These are phyloP conservation scores for Juglanconis juglandina DNA, from an alignment of 2,329 filamentous ascomycete genomes.

Conservation along the genomic window DNA sequence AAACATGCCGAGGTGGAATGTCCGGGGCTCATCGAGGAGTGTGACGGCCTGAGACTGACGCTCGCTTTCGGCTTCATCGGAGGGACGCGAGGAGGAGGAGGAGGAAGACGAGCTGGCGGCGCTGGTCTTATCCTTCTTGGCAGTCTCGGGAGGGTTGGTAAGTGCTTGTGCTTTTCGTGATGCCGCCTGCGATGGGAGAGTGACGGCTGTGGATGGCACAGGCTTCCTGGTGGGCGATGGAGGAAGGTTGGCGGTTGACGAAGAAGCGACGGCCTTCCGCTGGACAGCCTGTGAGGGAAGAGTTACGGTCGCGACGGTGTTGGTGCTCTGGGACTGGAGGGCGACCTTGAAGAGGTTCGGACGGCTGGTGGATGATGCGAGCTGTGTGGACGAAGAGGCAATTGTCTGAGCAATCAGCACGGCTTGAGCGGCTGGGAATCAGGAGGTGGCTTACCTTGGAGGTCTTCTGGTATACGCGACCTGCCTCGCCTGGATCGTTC, in stretches of 20 bases:
- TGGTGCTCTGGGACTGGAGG: conserved; percentile 72
- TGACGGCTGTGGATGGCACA: conserved; percentile 51
- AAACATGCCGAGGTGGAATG: conserved; percentile 90
- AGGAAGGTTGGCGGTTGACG: conserved; percentile 21
- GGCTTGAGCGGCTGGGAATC: background rate
- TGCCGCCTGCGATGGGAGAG: conserved; percentile 63
- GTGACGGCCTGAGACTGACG: conserved; percentile 52
- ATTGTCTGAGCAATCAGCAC: conserved; percentile 42
- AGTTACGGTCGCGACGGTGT: conserved; percentile 62
- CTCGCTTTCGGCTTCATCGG: conserved; percentile 52
- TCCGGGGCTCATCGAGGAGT: conserved; percentile 44
- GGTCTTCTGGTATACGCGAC: conserved; percentile 62
- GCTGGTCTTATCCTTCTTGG: conserved; percentile 46
- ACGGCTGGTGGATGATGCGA: conserved; percentile 56
- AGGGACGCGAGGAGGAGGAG: conserved; percentile 24
- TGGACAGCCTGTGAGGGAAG: conserved; percentile 65
- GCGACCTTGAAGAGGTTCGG: conserved; percentile 84
- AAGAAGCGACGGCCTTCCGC: conserved; percentile 35
- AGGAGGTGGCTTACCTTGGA: conserved; percentile 61
- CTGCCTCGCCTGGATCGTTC: conserved; percentile 61
- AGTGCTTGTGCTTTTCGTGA: conserved; percentile 43
- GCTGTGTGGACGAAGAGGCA: conserved; percentile 36
- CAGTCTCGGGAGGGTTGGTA: conserved; percentile 47
- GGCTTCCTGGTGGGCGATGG: conserved; percentile 18
- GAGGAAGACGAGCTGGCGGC: conserved; percentile 27